Conservation (phyloP, 1,139 yeast genomes). For the Dujonia santamariae region DNA sequence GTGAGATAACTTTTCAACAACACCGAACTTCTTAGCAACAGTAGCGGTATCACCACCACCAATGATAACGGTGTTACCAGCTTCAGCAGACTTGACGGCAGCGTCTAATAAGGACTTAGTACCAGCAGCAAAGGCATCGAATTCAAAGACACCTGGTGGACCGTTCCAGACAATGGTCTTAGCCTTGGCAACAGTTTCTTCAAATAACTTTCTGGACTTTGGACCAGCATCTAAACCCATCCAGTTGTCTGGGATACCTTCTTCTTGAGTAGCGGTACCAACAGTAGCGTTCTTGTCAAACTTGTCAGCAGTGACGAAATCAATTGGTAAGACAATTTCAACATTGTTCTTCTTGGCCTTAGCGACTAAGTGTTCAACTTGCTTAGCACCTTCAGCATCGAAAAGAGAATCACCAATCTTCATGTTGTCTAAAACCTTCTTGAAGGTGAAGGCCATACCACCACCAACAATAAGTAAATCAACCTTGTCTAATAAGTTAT, state of each 20-base stretch:
- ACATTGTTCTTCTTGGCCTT: constrained; percentile 95
- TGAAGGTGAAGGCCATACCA: constrained; percentile 99
- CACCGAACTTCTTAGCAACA: constrained; percentile 96
- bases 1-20: constrained; percentile 90
- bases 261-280: constrained; percentile 75
- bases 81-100: constrained; percentile 77
- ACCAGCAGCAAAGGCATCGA: constrained; percentile 84
- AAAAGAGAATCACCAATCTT: constrained; percentile 84
- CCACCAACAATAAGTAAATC: constrained; percentile 92
- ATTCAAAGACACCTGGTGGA: constrained; percentile 99
- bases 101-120: constrained; percentile 88
- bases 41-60: constrained; percentile 99
- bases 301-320: constrained; percentile 90
- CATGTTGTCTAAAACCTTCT: constrained; percentile 82
- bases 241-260: constrained; percentile 91
- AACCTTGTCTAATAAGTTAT: constrained; percentile 93
- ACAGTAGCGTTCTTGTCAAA: constrained; percentile 86
- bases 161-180: constrained; percentile 99
- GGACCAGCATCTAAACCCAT: constrained; percentile 96
- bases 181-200: constrained; percentile 79
- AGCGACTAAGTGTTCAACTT: constrained; percentile 81
- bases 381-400: constrained; percentile 91
- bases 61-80: constrained; percentile 90
- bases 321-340: constrained; percentile 87
- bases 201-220: constrained; percentile 73